Evolutionary conservation across 2,329 filamentous ascomycete genomes (phyloP), one percentile per base, ranked within the genome.

Genomic region (Paramyrothecium sp.): DNA sequence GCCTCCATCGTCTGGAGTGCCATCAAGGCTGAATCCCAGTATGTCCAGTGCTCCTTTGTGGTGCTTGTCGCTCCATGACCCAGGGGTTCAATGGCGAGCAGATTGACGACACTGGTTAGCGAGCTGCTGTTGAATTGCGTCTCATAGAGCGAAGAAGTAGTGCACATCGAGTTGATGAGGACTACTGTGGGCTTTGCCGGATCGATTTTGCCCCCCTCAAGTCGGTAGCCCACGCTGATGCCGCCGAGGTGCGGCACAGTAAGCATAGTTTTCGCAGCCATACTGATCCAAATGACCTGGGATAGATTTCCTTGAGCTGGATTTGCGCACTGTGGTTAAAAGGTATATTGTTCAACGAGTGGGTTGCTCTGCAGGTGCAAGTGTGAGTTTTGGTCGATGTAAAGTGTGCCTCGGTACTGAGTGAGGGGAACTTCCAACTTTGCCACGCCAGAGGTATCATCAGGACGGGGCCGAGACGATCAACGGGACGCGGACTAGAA

Each of bases 11-110:
- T 81, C 69, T 87, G 82, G 10, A 84, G 69, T 12, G 78, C 77
- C 78, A 86, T 78, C 58, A 75, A 69, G 49, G 81, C 81, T 3
- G 80, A 71, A 65, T 84, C 81, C 81, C 81, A 84, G 70, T 82
- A 83, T 2, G 79, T 83, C 63, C 81, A 84, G 58, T 81, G 77
- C 63, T 81, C 78, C 0, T 65, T 63, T n/a, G 66, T 55, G 56
- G 65, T 72, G 56, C 66, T 70, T 2, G 80, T 82, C 17, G 75
- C 68, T 59, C 81, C 81, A 62, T 84, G 81, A 56, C 81, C 81
- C 0, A 84, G 74, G 2, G 78, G 80, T 68, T 83, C 81, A 56
- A 84, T 74, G 48, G 80, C 80, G 7, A 83, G 67, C 7, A 84
- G 71, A 62, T 83, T 83, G 63, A 76, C 71, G 5, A 69, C 71